These are phyloP conservation scores for Dillenia turbinata DNA, from an alignment of 164 flowering plant genomes.

Conservation along the genomic window DNA sequence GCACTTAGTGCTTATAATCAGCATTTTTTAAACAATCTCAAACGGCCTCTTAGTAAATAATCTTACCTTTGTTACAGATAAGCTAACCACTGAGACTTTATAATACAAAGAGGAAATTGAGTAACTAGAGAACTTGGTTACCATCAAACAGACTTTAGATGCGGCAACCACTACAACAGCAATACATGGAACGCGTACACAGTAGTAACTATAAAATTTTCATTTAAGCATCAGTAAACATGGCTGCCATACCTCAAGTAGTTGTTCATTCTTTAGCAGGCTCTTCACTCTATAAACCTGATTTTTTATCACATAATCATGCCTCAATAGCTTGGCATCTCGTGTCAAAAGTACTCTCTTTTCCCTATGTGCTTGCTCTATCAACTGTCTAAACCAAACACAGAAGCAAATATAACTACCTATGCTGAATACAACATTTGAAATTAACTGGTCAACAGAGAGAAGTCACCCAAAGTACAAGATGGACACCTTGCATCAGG, in stretches of 20 bases:
- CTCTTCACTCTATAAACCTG: slow-evolving; percentile 79
- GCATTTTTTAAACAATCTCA: too few relatives aligned
- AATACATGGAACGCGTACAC: too few relatives aligned
- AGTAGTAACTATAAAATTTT: too few relatives aligned
- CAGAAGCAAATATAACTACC: neutral
- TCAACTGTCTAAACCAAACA: slow-evolving; percentile 49
- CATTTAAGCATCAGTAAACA: too few relatives aligned
- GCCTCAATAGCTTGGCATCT: slow-evolving; percentile 77
- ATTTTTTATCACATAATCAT: slow-evolving; percentile 60
- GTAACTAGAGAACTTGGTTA: too few relatives aligned
- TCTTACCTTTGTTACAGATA: too few relatives aligned
- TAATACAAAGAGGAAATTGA: too few relatives aligned
- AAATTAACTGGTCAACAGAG: neutral
- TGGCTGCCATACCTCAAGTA: slow-evolving; percentile 63
- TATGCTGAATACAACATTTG: neutral
- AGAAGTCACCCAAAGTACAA: neutral
- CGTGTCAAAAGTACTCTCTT: slow-evolving; percentile 88
- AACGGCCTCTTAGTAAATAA: too few relatives aligned
- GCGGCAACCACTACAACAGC: too few relatives aligned
- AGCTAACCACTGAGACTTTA: too few relatives aligned
- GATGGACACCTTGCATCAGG: slow-evolving; percentile 74
- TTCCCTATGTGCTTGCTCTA: slow-evolving; percentile 77
- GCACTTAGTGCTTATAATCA: too few relatives aligned
- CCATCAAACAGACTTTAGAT: too few relatives aligned
- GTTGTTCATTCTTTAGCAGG: slow-evolving; percentile 87